Evolutionary conservation across 108 stramenopile species (phyloP).

Genomic region (Nitzschia sp.): DNA sequence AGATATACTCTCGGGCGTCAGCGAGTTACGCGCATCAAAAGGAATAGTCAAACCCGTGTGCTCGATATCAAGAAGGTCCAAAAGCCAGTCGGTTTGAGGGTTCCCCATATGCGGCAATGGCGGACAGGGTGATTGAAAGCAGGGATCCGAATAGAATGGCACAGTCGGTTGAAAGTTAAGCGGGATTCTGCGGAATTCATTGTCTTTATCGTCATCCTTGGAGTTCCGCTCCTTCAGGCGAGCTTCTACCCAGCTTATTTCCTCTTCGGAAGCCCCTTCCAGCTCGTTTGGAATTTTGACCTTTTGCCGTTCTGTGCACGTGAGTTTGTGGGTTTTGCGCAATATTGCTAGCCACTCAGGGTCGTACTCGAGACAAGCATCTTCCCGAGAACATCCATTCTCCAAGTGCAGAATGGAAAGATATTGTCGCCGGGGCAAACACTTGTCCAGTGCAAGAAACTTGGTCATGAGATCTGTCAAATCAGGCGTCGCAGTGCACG

Average conservation of each 20-base stretch:
- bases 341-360: conserved; percentile 84
- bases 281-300: conserved; percentile 35
- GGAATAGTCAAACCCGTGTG: conserved; percentile 85
- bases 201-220: background rate
- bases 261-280: conserved; percentile 33
- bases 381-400: conserved; percentile 9
- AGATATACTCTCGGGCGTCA: conserved; percentile 9
- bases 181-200: conserved; percentile 45
- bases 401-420: conserved; percentile 80
- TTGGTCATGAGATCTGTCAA: conserved; percentile 86
- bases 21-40: conserved; percentile 29
- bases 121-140: conserved; percentile 5
- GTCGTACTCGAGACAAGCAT: conserved; percentile 75
- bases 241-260: conserved; percentile 42
- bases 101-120: conserved; percentile 76
- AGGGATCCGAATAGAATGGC: conserved; percentile 31
- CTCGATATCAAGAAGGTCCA: conserved; percentile 71
- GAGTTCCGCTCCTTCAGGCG: conserved; percentile 22
- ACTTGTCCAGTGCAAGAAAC: conserved; percentile 98
- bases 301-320: conserved; percentile 26
- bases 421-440: conserved; percentile 91
- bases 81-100: conserved; percentile 90
- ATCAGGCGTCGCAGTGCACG: conserved; percentile 38
- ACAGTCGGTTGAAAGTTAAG: conserved; percentile 67
- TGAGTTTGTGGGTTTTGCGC: conserved; percentile 71